These are phyloP conservation scores for Lasiodiplodia sp. DNA, from an alignment of 2,329 filamentous ascomycete genomes.

Conservation along the genomic window DNA sequence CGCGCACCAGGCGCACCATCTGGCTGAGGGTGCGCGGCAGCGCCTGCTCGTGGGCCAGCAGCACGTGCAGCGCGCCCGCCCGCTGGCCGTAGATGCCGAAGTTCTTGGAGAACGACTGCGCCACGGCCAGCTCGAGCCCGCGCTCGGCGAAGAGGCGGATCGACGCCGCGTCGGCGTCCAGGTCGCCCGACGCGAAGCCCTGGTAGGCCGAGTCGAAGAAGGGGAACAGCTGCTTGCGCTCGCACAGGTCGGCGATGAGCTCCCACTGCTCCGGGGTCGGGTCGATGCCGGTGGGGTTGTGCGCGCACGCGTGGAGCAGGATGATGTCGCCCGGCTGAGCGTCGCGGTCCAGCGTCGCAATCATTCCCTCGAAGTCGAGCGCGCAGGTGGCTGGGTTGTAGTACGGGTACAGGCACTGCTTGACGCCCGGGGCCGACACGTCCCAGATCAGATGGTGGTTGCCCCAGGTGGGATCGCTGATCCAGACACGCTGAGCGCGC, in stretches of 20 bases:
- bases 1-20: constrained; percentile 35
- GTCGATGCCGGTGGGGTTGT: constrained; percentile 52
- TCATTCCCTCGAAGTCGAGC: constrained; percentile 44
- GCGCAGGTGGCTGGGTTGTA: constrained; percentile 37
- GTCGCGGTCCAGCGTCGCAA: constrained; percentile 35
- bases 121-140: constrained; percentile 37
- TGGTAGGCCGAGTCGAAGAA: constrained; percentile 52
- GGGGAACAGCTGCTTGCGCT: constrained; percentile 41
- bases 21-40: constrained; percentile 10
- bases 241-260: constrained; percentile 41
- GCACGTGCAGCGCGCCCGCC: constrained; percentile 39
- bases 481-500: constrained; percentile 40
- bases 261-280: constrained; percentile 46
- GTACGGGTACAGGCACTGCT: constrained; percentile 39
- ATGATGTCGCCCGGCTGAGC: constrained; percentile 42
- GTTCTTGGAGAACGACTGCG: constrained; percentile 49
- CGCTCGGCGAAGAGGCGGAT: constrained; percentile 41
- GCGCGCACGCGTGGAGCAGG: constrained; percentile 47
- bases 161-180: constrained; percentile 45
- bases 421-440: constrained; percentile 29
- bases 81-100: constrained; percentile 50
- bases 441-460: constrained; percentile 46
- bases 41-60: constrained; percentile 26
- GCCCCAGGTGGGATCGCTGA: constrained; percentile 44
- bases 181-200: constrained; percentile 47